phyloP scores from a whole-genome alignment of 2,329 filamentous ascomycete genomes.

The Rhynchosporium secalis region DNA sequence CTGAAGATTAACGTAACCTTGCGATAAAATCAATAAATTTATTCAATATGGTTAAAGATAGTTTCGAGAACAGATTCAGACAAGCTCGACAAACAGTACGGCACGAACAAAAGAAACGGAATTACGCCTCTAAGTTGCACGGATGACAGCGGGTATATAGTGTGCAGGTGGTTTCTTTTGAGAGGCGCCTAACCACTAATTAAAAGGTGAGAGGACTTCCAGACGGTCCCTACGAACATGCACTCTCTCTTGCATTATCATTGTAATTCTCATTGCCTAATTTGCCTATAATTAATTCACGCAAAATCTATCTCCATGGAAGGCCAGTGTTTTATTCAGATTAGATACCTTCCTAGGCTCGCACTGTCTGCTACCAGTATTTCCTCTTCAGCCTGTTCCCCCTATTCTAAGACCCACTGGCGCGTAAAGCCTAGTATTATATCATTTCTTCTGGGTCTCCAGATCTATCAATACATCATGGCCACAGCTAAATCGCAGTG shows the following conservation, averaged over 20 bases:
- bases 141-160: neutral
- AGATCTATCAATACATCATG: too few relatives aligned
- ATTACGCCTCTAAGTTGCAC: constrained; percentile 2
- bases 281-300: too few relatives aligned
- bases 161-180: neutral
- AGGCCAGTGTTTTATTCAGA: neutral
- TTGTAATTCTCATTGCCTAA: too few relatives aligned
- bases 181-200: neutral
- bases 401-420: neutral
- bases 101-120: neutral
- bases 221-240: neutral
- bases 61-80: neutral
- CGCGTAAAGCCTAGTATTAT: neutral
- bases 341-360: neutral
- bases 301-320: neutral
- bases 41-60: too few relatives aligned
- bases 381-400: constrained; percentile 7
- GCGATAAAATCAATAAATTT: too few relatives aligned
- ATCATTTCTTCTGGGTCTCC: neutral
- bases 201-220: neutral
- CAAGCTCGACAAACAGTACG: neutral
- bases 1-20: too few relatives aligned
- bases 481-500: too few relatives aligned
- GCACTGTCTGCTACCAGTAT: neutral
- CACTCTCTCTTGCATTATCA: too few relatives aligned